Evolutionary conservation across 2,329 filamentous ascomycete genomes (phyloP), one percentile per base, ranked within the genome.

Genomic region (Pseudogymnoascus sp.): DNA sequence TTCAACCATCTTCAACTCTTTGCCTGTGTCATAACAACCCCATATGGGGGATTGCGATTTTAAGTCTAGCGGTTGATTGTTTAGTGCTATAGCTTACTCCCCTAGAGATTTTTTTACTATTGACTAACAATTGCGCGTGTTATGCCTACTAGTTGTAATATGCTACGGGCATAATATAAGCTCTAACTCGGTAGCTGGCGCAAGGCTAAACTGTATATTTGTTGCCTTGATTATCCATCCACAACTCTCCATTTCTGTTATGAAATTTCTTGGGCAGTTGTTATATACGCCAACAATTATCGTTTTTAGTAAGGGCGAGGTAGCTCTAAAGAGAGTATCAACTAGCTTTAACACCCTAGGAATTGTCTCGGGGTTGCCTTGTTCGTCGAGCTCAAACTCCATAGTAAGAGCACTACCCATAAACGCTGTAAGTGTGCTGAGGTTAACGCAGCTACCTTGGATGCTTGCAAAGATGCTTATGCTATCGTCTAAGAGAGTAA

Each of bases 251-350:
- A 71, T 70, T 38, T 46, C 64, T 67, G 59, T 42, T 36, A 70
- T 66, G 63, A 59, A 63, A 64, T 62, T 59, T 64, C 62, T 64
- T 53, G 65, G 65, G 16, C 59, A 63, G 16, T 65, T 62, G 36
- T 66, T 63, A 60, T 66, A 68, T 34, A 70, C 61, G 42, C 67
- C 64, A 38, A 71, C 60, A 62, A 69, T 64, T 16, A 70, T 68
- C 34, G 67, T 63, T 64, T 68, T 37, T 37, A 37, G 63, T 34
- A 71, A 60, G 61, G 69, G 70, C 40, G 42, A 59, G 60, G 68
- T 69, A 23, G 63, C 63, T 66, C 62, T 70, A 46, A 72, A 70
- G 61, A 38, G 64, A 66, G 64, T 59, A 66, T 67, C 53, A 21
- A 69, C 62, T 21, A 69, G 50, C 18, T 12, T 53, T 14, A 71